Conservation (phyloP, 257 asterid species). For the Leptodermis oblonga region DNA sequence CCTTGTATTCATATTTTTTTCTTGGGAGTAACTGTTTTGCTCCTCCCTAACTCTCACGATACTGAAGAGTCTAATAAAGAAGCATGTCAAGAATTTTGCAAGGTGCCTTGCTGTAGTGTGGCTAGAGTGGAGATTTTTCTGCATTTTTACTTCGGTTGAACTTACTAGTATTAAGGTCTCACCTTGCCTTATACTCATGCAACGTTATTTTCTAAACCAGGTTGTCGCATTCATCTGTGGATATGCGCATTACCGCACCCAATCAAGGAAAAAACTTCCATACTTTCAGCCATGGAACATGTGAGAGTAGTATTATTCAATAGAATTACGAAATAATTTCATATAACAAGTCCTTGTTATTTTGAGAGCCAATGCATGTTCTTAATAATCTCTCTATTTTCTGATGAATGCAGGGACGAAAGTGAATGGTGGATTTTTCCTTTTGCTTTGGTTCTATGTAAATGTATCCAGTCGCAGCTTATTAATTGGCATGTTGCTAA, state of each 20-base stretch:
- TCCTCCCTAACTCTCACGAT: not conserved
- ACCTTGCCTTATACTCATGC: not conserved
- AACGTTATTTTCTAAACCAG: constrained; percentile 37
- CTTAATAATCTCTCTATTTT: constrained; percentile 6
- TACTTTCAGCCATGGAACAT: constrained; percentile 94
- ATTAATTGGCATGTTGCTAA: constrained; percentile 90
- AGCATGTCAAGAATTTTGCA: not conserved
- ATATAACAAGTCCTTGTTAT: not conserved
- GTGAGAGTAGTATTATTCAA: constrained; percentile 46
- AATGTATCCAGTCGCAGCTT: constrained; percentile 83
- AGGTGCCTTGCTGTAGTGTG: not conserved
- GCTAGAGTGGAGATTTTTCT: not conserved
- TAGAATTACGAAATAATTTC: not conserved
- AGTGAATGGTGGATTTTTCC: constrained; percentile 99
- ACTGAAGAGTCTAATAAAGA: not conserved
- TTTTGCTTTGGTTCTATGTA: constrained; percentile 70
- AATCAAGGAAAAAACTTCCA: constrained; percentile 61
- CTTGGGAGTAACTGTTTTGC: not conserved
- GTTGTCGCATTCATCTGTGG: constrained; percentile 88
- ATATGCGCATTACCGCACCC: constrained; percentile 54
- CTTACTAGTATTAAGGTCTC: not conserved
- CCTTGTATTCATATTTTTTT: not conserved
- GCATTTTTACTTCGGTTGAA: not conserved
- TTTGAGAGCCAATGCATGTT: not conserved
- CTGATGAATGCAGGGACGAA: constrained; percentile 75